phyloP scores from a whole-genome alignment of 129 eudicot species.

The Arctium lappa region DNA sequence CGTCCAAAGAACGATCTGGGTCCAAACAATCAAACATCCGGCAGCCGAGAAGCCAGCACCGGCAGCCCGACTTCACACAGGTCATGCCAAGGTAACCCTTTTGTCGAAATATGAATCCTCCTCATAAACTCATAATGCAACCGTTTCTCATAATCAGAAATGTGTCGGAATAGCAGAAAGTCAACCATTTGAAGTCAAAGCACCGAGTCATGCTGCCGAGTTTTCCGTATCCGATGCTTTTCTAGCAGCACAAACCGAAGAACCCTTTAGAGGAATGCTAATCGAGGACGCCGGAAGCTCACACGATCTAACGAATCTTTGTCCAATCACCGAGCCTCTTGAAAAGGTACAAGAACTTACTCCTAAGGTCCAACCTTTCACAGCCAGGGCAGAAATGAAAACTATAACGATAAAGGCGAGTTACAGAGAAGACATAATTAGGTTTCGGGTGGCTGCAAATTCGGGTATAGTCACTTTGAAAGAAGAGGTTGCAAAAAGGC shows the following conservation, averaged over 20 bases:
- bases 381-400: slow-evolving; percentile 51
- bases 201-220: slow-evolving; percentile 34
- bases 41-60: slow-evolving; percentile 64
- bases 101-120: slow-evolving; percentile 30
- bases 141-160: slow-evolving; percentile 34
- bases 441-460: slow-evolving; percentile 56
- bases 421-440: slow-evolving; percentile 73
- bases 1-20: slow-evolving; percentile 38
- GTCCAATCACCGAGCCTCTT: slow-evolving; percentile 47
- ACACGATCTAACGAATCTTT: slow-evolving; percentile 68
- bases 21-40: slow-evolving; percentile 26
- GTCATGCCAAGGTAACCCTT: slow-evolving; percentile 74
- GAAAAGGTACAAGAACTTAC: slow-evolving; percentile 51
- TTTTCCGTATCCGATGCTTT: slow-evolving; percentile 41
- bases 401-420: slow-evolving; percentile 71
- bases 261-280: slow-evolving; percentile 60
- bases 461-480: slow-evolving; percentile 48
- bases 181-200: slow-evolving; percentile 41
- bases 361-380: slow-evolving; percentile 39
- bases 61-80: slow-evolving; percentile 84
- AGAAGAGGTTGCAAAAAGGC: slow-evolving; percentile 83
- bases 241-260: slow-evolving; percentile 45
- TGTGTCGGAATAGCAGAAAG: slow-evolving; percentile 32
- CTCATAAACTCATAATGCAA: slow-evolving; percentile 27
- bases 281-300: slow-evolving; percentile 94